These are phyloP conservation scores for Aspergillus sclerotiicarbonarius DNA, from an alignment of 495 filamentous ascomycete genomes.

Conservation along the genomic window DNA sequence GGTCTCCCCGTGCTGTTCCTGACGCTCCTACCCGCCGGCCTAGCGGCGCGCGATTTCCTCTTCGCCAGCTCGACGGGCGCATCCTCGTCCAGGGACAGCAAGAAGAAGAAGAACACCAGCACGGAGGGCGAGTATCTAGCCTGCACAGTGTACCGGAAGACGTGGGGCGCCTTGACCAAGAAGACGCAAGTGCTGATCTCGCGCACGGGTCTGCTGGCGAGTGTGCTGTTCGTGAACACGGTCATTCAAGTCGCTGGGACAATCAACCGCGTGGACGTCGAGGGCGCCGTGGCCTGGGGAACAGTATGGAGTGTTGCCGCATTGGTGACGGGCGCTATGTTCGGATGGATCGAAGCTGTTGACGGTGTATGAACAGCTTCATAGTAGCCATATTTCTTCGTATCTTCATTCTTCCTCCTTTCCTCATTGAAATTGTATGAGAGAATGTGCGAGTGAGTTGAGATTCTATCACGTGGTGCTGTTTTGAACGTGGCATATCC, in stretches of 20 bases:
- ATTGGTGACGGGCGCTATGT: slow-evolving; percentile 53
- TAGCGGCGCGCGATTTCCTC: slow-evolving; percentile 68
- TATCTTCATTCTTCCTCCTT: neutral
- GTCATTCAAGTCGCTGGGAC: slow-evolving; percentile 60
- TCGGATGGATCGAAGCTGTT: slow-evolving; percentile 59
- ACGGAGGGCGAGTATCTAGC: slow-evolving; percentile 58
- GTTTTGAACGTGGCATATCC: no score
- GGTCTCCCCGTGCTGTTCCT: slow-evolving; percentile 47
- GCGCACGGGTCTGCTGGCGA: slow-evolving; percentile 60
- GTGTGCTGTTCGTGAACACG: slow-evolving; percentile 59
- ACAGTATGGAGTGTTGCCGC: slow-evolving; percentile 66
- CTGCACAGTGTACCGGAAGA: slow-evolving; percentile 52
- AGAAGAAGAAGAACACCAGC: slow-evolving; percentile 39
- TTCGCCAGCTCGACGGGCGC: slow-evolving; percentile 65
- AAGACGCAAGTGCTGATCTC: slow-evolving; percentile 63
- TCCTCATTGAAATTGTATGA: neutral
- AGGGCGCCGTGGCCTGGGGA: slow-evolving; percentile 68
- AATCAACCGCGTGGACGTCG: slow-evolving; percentile 62
- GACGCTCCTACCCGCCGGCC: slow-evolving; percentile 61
- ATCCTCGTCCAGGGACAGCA: slow-evolving; percentile 50
- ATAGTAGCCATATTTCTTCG: slow-evolving; percentile 6
- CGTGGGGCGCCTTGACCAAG: slow-evolving; percentile 53
- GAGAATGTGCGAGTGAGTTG: neutral
- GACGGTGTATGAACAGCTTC: slow-evolving; percentile 36
- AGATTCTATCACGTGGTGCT: no score